Conservation (phyloP, 1,284 basidiomycete species). For the Boletus mariae region DNA sequence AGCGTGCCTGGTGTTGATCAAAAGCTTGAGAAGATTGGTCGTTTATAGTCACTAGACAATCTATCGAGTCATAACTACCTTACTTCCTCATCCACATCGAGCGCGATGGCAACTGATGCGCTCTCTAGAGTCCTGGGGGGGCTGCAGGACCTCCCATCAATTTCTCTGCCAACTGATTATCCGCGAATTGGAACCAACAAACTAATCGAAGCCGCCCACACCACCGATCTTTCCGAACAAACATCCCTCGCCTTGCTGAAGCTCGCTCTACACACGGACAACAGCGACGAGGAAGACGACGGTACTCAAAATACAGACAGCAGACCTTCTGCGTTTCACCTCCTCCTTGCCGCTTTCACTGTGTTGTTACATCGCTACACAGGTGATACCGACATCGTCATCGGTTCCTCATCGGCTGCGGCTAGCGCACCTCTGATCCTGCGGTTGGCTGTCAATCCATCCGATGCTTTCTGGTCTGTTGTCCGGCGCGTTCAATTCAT, state of each 20-base stretch:
- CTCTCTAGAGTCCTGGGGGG: slow-evolving; percentile 56
- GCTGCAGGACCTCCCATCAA: slow-evolving; percentile 79
- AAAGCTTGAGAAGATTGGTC: too few species aligned
- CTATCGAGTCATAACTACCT: too few species aligned
- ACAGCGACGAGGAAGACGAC: slow-evolving; percentile 51
- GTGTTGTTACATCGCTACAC: slow-evolving; percentile 94
- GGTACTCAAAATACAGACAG: slow-evolving; percentile 40
- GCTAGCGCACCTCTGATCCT: slow-evolving; percentile 81
- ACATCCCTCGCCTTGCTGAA: slow-evolving; percentile 71
- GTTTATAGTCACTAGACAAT: too few species aligned
- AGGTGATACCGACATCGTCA: slow-evolving; percentile 91
- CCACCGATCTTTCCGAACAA: slow-evolving; percentile 62
- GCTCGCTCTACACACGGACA: slow-evolving; percentile 69
- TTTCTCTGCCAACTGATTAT: slow-evolving; percentile 96
- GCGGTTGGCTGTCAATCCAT: slow-evolving; percentile 80
- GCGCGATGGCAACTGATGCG: slow-evolving; percentile 37
- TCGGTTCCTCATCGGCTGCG: slow-evolving; percentile 86
- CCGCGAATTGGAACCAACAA: slow-evolving; percentile 74
- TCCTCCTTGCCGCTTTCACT: slow-evolving; percentile 88
- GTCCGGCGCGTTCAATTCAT: slow-evolving; percentile 84
- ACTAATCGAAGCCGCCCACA: slow-evolving; percentile 76
- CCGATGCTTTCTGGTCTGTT: slow-evolving; percentile 90
- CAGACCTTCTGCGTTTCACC: slow-evolving; percentile 84
- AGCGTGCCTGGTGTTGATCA: too few species aligned
- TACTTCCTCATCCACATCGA: neutral